Evolutionary conservation across 768 basidiomycete genomes (phyloP).

Genomic region (Suillus sp.): DNA sequence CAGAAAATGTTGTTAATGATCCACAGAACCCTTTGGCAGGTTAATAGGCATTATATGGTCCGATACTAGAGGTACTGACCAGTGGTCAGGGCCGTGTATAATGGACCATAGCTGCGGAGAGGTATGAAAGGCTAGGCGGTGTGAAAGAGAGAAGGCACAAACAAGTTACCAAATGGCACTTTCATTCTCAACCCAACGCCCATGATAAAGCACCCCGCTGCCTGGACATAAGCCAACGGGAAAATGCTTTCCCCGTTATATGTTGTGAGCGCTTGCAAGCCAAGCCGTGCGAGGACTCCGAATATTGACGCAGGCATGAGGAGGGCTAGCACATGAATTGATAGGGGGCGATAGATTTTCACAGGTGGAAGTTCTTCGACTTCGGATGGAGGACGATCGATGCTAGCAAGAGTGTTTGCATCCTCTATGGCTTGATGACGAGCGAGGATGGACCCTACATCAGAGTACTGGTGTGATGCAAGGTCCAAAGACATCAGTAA

Average conservation of each 20-base stretch:
- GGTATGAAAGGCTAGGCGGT: constrained; percentile 14
- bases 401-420: constrained; percentile 42
- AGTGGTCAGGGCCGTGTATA: constrained; percentile 88
- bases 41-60: constrained; percentile 8
- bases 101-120: constrained; percentile 73
- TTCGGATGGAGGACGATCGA: constrained; percentile 43
- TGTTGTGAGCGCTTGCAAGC: constrained; percentile 68
- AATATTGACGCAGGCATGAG: constrained; percentile 83
- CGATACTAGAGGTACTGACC: constrained; percentile 44
- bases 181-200: constrained; percentile 74
- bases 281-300: constrained; percentile 82
- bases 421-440: constrained; percentile 35
- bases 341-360: constrained; percentile 53
- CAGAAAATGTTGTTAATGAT: constrained; percentile 93
- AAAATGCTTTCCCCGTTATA: constrained; percentile 82
- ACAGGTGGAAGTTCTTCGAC: constrained; percentile 34
- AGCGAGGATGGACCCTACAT: constrained; percentile 38
- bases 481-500: not conserved
- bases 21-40: constrained; percentile 80
- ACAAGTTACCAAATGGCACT: constrained; percentile 76
- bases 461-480: constrained; percentile 21
- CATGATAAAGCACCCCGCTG: constrained; percentile 90
- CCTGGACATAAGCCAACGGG: constrained; percentile 82
- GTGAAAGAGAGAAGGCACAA: constrained; percentile 40
- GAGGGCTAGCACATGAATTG: constrained; percentile 64